phyloP scores from a whole-genome alignment of 345 rosid species.

The Eucalyptus globulus region DNA sequence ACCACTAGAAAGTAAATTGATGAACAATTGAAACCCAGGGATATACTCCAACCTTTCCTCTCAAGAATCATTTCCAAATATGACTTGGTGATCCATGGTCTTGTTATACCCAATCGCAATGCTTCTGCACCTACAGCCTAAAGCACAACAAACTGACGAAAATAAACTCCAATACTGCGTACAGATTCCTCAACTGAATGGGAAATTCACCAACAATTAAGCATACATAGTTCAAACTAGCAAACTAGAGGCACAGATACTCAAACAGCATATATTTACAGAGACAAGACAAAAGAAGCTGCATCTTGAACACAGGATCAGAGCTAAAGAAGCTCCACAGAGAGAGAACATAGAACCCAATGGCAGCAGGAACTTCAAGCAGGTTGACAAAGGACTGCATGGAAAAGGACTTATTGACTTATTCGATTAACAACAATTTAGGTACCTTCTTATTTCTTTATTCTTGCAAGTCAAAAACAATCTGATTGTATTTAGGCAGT shows the following conservation, averaged over 20 bases:
- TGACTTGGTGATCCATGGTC: constrained; percentile 96
- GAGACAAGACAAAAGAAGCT: not conserved
- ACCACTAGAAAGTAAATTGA: not conserved
- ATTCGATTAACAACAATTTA: not conserved
- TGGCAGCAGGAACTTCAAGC: not conserved
- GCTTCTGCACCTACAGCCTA: constrained; percentile 98
- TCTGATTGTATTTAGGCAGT: not conserved
- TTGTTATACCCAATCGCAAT: constrained; percentile 52
- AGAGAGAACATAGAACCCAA: not conserved
- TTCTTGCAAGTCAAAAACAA: not conserved
- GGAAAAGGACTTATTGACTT: not conserved
- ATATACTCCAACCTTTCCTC: constrained; percentile 52
- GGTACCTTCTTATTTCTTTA: not conserved
- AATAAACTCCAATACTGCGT: not conserved
- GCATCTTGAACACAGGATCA: not conserved
- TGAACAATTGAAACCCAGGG: not conserved
- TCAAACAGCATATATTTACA: not conserved
- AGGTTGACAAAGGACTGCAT: not conserved
- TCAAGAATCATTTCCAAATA: constrained; percentile 95
- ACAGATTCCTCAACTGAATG: not conserved
- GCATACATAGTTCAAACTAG: not conserved
- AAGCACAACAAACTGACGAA: not conserved
- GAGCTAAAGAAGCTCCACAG: not conserved
- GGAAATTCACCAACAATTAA: not conserved
- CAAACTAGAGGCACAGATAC: not conserved